These are phyloP conservation scores for Boletus vinaceobasis DNA, from an alignment of 768 basidiomycete species.

Conservation along the genomic window DNA sequence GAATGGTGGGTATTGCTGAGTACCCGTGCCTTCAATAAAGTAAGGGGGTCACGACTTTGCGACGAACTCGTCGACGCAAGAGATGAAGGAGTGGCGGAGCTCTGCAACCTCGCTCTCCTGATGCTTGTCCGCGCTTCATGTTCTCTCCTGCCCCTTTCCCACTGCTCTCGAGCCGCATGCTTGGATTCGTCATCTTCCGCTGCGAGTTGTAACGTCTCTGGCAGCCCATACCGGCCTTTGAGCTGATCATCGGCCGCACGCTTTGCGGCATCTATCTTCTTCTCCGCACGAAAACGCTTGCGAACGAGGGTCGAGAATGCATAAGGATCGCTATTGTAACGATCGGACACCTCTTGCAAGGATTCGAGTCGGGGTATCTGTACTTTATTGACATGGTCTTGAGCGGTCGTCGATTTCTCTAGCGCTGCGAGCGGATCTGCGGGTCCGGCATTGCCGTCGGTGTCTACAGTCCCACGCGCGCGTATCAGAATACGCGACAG, in stretches of 20 bases:
- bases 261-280: conserved; percentile 72
- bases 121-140: conserved; percentile 40
- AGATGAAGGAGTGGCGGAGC: conserved; percentile 25
- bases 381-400: conserved; percentile 67
- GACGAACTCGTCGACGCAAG: conserved; percentile 16
- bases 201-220: conserved; percentile 60
- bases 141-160: conserved; percentile 53
- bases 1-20: conserved; percentile 51
- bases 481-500: background rate
- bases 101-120: conserved; percentile 47
- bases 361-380: conserved; percentile 79
- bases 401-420: conserved; percentile 83
- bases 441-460: conserved; percentile 58
- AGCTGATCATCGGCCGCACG: conserved; percentile 67
- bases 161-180: conserved; percentile 60
- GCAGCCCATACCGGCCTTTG: conserved; percentile 74
- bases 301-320: conserved; percentile 69
- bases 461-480: conserved; percentile 43
- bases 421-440: conserved; percentile 83
- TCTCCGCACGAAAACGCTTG: conserved; percentile 81
- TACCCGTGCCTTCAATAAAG: conserved; percentile 52
- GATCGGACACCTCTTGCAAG: conserved; percentile 72
- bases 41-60: conserved; percentile 31
- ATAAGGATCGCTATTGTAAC: conserved; percentile 85
- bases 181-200: conserved; percentile 60